Evolutionary conservation across 148 eudicot genomes (phyloP).

Genomic region (Rheum nobile): DNA sequence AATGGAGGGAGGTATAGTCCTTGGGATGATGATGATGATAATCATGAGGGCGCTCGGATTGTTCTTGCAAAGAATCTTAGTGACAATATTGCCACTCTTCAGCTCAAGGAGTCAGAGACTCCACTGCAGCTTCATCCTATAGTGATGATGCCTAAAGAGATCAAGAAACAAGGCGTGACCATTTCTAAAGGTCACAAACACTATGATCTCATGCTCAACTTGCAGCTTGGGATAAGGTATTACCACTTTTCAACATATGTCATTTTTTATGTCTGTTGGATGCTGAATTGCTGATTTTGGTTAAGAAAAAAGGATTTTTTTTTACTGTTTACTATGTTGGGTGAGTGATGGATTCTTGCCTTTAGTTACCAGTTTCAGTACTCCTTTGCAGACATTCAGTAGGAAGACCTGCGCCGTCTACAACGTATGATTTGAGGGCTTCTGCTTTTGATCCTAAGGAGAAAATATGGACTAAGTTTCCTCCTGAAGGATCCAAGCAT

Average conservation of each 20-base stretch:
- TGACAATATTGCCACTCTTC: constrained; percentile 16
- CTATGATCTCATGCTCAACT: constrained; percentile 86
- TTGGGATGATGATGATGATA: constrained; percentile 18
- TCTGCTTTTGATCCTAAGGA: constrained; percentile 78
- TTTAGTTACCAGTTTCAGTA: background rate
- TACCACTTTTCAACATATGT: constrained; percentile 4
- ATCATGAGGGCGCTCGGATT: constrained; percentile 14
- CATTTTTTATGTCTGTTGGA: background rate
- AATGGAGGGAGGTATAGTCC: constrained; percentile 19
- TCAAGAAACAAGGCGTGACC: constrained; percentile 54
- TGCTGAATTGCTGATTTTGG: background rate
- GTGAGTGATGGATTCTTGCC: background rate
- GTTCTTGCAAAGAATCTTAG: constrained; percentile 10
- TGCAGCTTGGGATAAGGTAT: constrained; percentile 94
- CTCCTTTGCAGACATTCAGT: constrained; percentile 53
- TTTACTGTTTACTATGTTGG: background rate
- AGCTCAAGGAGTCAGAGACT: constrained; percentile 16
- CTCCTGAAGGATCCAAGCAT: constrained; percentile 69
- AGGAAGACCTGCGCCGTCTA: constrained; percentile 65
- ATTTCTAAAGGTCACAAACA: constrained; percentile 77
- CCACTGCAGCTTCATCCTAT: constrained; percentile 20
- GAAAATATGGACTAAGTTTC: constrained; percentile 77
- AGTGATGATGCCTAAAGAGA: constrained; percentile 22
- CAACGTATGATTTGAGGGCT: constrained; percentile 50
- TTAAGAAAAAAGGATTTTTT: background rate